Evolutionary conservation across 495 filamentous ascomycete species (phyloP).

Genomic region (Mytilinidion resinicola): DNA sequence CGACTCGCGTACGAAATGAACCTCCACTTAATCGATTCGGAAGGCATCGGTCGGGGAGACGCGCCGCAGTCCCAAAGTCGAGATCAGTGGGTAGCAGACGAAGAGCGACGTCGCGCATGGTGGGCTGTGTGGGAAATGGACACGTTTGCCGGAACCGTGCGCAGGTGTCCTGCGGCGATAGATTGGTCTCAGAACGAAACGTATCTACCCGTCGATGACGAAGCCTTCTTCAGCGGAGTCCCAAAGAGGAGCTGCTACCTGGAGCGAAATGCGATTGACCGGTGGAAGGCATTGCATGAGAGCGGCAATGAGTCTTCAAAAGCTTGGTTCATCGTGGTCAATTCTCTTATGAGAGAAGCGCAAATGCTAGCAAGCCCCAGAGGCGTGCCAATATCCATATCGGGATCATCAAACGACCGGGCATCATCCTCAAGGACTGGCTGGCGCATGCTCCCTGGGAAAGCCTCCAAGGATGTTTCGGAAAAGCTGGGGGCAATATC

Average conservation of each 20-base stretch:
- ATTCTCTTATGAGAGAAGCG: constrained; percentile 30
- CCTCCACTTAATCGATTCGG: constrained; percentile 29
- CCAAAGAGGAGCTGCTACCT: constrained; percentile 33
- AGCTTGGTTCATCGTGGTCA: constrained; percentile 38
- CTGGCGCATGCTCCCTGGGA: background rate
- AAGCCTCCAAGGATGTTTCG: background rate
- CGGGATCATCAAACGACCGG: too few species aligned
- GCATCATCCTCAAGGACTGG: background rate
- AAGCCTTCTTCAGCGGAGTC: constrained; percentile 33
- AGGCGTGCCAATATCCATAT: background rate
- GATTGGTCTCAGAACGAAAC: constrained; percentile 26
- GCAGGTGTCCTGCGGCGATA: constrained; percentile 32
- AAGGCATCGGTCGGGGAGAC: constrained; percentile 4
- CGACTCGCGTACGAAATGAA: constrained; percentile 32
- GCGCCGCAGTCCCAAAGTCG: background rate
- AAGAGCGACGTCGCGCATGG: constrained; percentile 1
- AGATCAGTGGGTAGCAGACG: constrained; percentile 3
- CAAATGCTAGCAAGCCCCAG: constrained; percentile 17
- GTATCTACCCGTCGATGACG: constrained; percentile 25
- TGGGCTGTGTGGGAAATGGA: constrained; percentile 43
- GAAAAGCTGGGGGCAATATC: background rate
- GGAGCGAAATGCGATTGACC: constrained; percentile 21
- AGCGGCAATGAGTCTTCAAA: constrained; percentile 34
- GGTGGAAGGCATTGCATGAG: constrained; percentile 33
- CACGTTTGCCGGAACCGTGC: constrained; percentile 35